phyloP scores from a whole-genome alignment of 140 eudicot genomes.

The Senecio squalidus region DNA sequence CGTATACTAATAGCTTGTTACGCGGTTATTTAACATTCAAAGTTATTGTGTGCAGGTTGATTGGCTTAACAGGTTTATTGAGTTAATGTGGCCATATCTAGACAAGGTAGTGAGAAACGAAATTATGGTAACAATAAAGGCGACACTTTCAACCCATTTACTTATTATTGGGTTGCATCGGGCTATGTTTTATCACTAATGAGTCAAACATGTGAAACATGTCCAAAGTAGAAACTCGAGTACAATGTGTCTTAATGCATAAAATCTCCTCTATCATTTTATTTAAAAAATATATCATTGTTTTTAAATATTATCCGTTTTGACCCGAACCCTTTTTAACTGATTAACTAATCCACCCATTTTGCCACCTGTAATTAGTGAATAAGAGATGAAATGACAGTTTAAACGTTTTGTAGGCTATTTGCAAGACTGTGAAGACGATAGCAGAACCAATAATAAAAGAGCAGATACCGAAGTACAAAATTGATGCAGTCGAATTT shows the following conservation, averaged over 20 bases:
- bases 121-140: not conserved
- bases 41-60: conserved; percentile 57
- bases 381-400: conserved; percentile 2
- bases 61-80: conserved; percentile 87
- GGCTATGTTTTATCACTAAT: not conserved
- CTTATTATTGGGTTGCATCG: not conserved
- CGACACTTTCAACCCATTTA: not conserved
- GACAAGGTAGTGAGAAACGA: conserved; percentile 57
- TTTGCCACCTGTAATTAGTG: not conserved
- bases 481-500: conserved; percentile 62
- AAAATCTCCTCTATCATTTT: not conserved
- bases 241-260: not conserved
- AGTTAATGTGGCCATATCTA: conserved; percentile 88
- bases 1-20: not conserved
- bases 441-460: conserved; percentile 74
- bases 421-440: conserved; percentile 73
- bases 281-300: too few species aligned
- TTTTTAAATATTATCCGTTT: too few species aligned
- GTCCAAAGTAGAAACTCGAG: not conserved
- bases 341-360: not conserved
- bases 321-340: too few species aligned
- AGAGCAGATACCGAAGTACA: conserved; percentile 69
- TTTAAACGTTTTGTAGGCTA: conserved; percentile 48
- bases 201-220: not conserved
- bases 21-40: not conserved